phyloP scores from a whole-genome alignment of 495 filamentous ascomycete species.

The Cudoniella acicularis region DNA sequence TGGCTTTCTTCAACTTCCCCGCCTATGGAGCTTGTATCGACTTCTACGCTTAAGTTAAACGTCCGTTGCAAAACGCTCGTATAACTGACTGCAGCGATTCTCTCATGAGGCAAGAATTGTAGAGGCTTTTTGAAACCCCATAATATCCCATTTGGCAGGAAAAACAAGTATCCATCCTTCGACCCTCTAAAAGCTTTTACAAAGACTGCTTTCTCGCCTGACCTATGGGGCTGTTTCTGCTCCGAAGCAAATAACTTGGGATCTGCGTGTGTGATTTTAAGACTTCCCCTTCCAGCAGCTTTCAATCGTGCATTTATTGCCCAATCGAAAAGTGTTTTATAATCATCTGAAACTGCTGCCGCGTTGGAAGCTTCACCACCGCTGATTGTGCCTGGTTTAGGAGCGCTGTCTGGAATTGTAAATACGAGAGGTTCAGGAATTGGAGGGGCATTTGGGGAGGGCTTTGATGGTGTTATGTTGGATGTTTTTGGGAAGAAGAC shows the following conservation, averaged over 20 bases:
- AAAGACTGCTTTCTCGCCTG: constrained; percentile 86
- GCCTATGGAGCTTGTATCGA: constrained; percentile 31
- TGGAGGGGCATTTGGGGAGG: constrained; percentile 26
- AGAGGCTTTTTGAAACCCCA: constrained; percentile 97
- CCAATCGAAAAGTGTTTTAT: constrained; percentile 58
- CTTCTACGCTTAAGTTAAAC: constrained; percentile 83
- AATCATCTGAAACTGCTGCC: constrained; percentile 54
- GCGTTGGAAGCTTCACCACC: constrained; percentile 41
- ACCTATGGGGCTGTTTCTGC: constrained; percentile 76
- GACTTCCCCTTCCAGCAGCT: constrained; percentile 44
- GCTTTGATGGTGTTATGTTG: constrained; percentile 39
- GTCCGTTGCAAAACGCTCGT: constrained; percentile 87
- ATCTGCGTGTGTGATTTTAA: constrained; percentile 61
- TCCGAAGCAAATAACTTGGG: constrained; percentile 74
- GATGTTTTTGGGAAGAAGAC: constrained; percentile 75
- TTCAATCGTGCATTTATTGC: constrained; percentile 59
- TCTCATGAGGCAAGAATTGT: constrained; percentile 75
- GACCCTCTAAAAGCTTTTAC: constrained; percentile 87
- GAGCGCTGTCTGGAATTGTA: constrained; percentile 69
- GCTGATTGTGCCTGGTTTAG: constrained; percentile 56
- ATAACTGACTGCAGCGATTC: constrained; percentile 79
- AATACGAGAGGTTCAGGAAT: constrained; percentile 74
- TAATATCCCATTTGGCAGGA: constrained; percentile 79
- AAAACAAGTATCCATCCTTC: constrained; percentile 94
- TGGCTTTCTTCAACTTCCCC: constrained; percentile 27